phyloP scores from a whole-genome alignment of 1,139 yeast species.

The Nakaseomyces uthaithaninus region DNA sequence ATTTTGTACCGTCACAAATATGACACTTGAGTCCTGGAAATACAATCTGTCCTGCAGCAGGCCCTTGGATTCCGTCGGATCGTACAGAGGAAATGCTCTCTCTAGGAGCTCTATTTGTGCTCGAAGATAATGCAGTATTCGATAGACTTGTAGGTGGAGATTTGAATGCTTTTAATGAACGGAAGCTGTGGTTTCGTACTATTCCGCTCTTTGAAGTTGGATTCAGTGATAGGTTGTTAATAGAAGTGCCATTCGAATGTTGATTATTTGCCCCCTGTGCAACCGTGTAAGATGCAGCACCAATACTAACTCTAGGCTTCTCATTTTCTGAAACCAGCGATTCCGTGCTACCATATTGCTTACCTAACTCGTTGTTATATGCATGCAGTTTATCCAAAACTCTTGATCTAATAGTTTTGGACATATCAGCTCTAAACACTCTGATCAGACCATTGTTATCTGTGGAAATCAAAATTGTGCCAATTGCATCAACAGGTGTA shows the following conservation, averaged over 20 bases:
- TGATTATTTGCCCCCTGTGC: neutral
- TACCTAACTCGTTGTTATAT: constrained; percentile 8
- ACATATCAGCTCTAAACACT: constrained; percentile 73
- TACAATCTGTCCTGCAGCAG: constrained; percentile 8
- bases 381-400: constrained; percentile 22
- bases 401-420: constrained; percentile 38
- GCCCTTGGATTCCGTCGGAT: constrained; percentile 2
- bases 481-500: constrained; percentile 28
- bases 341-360: constrained; percentile 2
- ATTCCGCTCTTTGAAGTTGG: neutral
- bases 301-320: neutral
- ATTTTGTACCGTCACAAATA: constrained; percentile 34
- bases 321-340: constrained; percentile 3
- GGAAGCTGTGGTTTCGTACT: constrained; percentile 4
- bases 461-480: constrained; percentile 54
- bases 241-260: neutral
- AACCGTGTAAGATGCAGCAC: neutral
- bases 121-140: constrained; percentile 6
- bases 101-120: constrained; percentile 9
- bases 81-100: constrained; percentile 11
- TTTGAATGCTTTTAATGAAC: constrained; percentile 6
- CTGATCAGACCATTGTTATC: constrained; percentile 68
- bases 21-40: constrained; percentile 28
- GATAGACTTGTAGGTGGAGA: constrained; percentile 4
- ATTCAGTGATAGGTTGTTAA: neutral